phyloP scores from a whole-genome alignment of 495 filamentous ascomycete genomes.

The Astrocystis sublimbata region DNA sequence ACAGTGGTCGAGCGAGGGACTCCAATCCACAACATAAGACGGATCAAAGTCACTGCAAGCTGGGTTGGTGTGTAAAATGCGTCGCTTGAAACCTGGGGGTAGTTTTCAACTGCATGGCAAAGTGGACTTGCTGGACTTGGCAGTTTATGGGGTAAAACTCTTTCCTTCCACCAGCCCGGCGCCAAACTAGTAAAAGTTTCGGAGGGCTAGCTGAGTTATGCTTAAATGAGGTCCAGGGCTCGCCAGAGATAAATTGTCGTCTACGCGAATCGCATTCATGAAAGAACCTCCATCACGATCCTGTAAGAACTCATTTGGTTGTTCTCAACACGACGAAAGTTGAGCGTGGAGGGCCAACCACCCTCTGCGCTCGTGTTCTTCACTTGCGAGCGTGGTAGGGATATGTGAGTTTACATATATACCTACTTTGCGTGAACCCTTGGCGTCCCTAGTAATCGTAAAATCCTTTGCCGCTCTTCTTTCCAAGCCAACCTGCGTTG shows the following conservation, averaged over 20 bases:
- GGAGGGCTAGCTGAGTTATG: neutral
- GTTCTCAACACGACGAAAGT: neutral
- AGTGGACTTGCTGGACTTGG: neutral
- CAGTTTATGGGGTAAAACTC: neutral
- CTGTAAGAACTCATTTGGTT: neutral
- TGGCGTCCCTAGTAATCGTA: slow-evolving; percentile 68
- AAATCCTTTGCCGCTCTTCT: slow-evolving; percentile 96
- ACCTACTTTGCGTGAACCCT: neutral
- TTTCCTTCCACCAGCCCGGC: neutral
- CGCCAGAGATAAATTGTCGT: neutral
- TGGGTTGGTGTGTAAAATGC: too few relatives aligned
- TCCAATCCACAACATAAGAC: too few relatives aligned
- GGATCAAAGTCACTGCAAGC: too few relatives aligned
- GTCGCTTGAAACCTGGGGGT: neutral
- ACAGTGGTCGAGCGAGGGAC: too few relatives aligned
- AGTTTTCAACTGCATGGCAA: neutral
- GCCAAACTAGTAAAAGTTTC: neutral
- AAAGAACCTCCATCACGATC: neutral
- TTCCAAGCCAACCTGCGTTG: slow-evolving; percentile 95
- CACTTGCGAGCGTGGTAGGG: neutral
- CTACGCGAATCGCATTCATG: neutral
- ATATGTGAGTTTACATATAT: neutral
- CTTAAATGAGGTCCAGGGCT: neutral
- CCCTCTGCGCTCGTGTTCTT: too few relatives aligned
- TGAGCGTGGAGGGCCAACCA: neutral